Evolutionary conservation across 2,329 filamentous ascomycete genomes (phyloP).

Genomic region (Cercospora brassicicola): DNA sequence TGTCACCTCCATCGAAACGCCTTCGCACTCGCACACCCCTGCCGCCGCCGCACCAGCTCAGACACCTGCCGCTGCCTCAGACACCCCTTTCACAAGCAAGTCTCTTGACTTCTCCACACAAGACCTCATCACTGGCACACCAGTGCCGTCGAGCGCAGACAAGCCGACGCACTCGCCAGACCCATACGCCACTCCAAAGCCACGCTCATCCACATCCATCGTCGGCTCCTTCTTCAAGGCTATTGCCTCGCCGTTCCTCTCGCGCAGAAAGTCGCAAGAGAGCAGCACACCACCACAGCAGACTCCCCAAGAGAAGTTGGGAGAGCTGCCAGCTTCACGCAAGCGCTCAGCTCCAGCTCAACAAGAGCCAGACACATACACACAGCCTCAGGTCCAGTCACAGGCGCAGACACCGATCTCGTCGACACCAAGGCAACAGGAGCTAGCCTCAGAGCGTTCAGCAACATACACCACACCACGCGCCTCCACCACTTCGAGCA

Average conservation of each 20-base stretch:
- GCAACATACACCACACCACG: conserved; percentile 16
- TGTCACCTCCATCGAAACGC: not conserved
- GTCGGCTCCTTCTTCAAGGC: conserved; percentile 21
- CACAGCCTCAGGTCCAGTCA: conserved; percentile 3
- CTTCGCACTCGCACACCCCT: conserved; percentile 5
- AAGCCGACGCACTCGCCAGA: conserved; percentile 6
- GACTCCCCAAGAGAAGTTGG: conserved; percentile 15
- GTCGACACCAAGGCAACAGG: conserved; percentile 1
- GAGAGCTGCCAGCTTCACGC: conserved; percentile 26
- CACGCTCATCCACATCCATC: conserved; percentile 14
- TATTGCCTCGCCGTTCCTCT: conserved; percentile 21
- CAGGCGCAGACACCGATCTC: not conserved
- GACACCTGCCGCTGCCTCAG: not conserved
- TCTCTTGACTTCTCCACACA: conserved; percentile 11
- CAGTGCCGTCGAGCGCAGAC: conserved; percentile 3
- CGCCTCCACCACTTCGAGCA: not conserved
- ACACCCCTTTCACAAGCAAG: conserved; percentile 9
- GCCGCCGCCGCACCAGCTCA: conserved; percentile 1
- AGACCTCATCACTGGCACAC: conserved; percentile 17
- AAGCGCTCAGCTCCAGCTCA: conserved; percentile 29
- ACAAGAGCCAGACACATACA: conserved; percentile 17
- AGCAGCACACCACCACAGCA: conserved; percentile 9
- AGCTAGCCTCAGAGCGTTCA: conserved; percentile 3
- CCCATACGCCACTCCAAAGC: not conserved
- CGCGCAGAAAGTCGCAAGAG: conserved; percentile 11